A percentile compares a stretch with the other conserved stretches of the same genome.
Conservation (phyloP, 2,329 filamentous ascomycete genomes). For the Fonsecaea pedrosoi region DNA sequence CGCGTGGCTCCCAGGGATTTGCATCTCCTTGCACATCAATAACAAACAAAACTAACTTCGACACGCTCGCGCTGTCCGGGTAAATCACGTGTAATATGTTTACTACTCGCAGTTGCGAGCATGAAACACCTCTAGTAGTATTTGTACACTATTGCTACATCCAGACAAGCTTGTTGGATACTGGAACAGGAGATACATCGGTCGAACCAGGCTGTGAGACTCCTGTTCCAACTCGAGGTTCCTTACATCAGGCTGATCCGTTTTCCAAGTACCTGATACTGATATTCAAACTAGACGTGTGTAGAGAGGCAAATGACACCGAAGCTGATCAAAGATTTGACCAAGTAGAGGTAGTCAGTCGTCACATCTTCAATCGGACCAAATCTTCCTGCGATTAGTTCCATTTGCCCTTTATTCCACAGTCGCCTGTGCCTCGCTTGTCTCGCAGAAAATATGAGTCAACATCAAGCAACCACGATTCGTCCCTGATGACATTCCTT, state of each 20-base stretch:
- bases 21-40: background rate
- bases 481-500: background rate
- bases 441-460: background rate
- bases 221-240: background rate
- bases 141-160: slow-evolving; percentile 3
- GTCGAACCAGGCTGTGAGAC: background rate
- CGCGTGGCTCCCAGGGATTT: background rate
- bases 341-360: background rate
- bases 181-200: background rate
- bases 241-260: background rate
- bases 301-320: background rate
- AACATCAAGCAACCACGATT: background rate
- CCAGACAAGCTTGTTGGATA: slow-evolving; percentile 2
- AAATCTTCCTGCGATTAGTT: background rate
- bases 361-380: background rate
- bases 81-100: background rate
- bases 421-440: background rate
- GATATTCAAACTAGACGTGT: background rate
- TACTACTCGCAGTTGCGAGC: background rate
- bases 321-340: background rate
- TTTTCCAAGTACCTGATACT: background rate
- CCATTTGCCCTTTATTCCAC: background rate
- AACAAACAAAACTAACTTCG: background rate
- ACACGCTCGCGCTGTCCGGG: background rate
- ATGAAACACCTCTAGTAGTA: background rate